Percentiles rank a stretch among this genome's conserved stretches.
Conservation (phyloP, 2,329 filamentous ascomycete genomes). For the Plenodomus biglobosus region DNA sequence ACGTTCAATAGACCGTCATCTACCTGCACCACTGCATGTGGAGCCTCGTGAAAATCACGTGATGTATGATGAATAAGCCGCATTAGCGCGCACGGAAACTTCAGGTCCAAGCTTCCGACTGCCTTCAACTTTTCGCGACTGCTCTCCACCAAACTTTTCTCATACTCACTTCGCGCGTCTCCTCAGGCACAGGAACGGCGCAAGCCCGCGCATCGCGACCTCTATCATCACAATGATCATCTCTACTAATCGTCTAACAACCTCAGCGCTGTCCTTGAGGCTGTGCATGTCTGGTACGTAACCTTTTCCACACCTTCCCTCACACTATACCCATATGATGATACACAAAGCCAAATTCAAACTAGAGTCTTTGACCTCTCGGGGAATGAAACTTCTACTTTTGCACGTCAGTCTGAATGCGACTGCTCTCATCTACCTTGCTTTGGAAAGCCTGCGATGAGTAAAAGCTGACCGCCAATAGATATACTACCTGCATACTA, state of each 20-base stretch:
- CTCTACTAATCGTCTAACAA: not conserved
- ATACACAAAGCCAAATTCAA: constrained; percentile 48
- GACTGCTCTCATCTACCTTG: constrained; percentile 9
- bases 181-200: not conserved
- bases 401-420: constrained; percentile 50
- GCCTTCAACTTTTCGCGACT: constrained; percentile 16
- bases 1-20: too few species aligned
- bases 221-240: not conserved
- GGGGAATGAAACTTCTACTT: constrained; percentile 48
- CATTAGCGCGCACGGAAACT: not conserved
- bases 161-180: constrained; percentile 3
- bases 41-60: not conserved
- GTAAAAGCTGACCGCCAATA: not conserved
- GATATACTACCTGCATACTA: not conserved
- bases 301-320: constrained; percentile 2
- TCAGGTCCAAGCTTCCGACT: constrained; percentile 17
- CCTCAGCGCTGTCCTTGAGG: not conserved
- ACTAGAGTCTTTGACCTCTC: constrained; percentile 51
- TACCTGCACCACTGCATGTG: not conserved
- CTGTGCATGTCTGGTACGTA: constrained; percentile 15
- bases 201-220: not conserved
- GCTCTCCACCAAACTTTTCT: constrained; percentile 6
- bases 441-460: not conserved
- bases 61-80: not conserved
- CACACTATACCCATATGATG: constrained; percentile 38